A percentile compares a stretch with the other conserved stretches of the same genome.
These are phyloP conservation scores for Neurospora tetrasperma DNA, from an alignment of 495 filamentous ascomycete species.

Conservation along the genomic window DNA sequence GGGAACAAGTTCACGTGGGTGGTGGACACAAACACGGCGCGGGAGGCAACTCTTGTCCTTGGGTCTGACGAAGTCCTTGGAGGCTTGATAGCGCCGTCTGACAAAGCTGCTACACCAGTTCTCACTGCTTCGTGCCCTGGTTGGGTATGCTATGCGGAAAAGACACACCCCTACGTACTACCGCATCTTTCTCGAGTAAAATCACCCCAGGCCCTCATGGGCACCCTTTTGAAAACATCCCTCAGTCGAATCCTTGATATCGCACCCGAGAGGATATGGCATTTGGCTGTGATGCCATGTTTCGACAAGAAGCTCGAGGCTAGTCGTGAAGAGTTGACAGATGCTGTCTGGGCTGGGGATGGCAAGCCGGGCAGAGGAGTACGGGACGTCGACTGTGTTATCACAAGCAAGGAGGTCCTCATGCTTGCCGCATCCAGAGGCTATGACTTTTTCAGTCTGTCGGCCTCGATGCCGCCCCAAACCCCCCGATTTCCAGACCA, in stretches of 20 bases:
- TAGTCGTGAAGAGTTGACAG: conserved; percentile 83
- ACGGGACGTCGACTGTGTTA: conserved; percentile 93
- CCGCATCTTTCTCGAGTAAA: conserved; percentile 87
- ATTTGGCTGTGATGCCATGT: conserved; percentile 92
- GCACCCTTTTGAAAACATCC: conserved; percentile 78
- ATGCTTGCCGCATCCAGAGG: conserved; percentile 72
- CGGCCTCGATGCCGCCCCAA: conserved; percentile 41
- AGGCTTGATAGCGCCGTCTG: conserved; percentile 6
- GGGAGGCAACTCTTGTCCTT: conserved; percentile 66
- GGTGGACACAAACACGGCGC: conserved; percentile 71
- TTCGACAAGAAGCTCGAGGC: conserved; percentile 99
- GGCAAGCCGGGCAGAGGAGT: conserved; percentile 43
- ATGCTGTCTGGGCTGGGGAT: conserved; percentile 54
- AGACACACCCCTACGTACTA: conserved; percentile 86
- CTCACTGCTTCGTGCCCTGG: conserved; percentile 88
- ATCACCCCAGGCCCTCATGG: conserved; percentile 84
- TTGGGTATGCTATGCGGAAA: conserved; percentile 98
- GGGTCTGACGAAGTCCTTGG: conserved; percentile 66
- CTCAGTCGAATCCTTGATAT: conserved; percentile 61
- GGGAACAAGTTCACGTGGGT: conserved; percentile 76
- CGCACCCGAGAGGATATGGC: conserved; percentile 76
- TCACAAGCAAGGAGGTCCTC: conserved; percentile 85
- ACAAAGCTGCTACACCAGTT: conserved; percentile 50
- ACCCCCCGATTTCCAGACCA: conserved; percentile 54
- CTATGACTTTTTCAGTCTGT: conserved; percentile 59